Conservation (phyloP, 192 early-diverging fungal species). For the Coemansia sp. region DNA sequence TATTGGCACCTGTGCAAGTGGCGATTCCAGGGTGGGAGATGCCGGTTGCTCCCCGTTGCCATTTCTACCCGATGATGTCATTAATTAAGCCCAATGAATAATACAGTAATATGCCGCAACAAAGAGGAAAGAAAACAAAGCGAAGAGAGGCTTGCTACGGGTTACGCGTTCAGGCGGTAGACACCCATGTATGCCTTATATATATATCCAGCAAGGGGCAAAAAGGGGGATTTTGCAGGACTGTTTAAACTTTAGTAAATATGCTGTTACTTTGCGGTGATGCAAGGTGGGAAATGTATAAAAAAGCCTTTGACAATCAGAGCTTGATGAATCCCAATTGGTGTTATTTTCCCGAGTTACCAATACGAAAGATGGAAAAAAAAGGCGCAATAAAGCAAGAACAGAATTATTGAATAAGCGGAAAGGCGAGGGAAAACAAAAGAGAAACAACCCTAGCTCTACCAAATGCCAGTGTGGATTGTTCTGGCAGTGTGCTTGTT, state of each 20-base stretch:
- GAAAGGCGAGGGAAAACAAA: not conserved
- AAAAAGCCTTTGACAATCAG: not conserved
- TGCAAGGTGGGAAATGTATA: not conserved
- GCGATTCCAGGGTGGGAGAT: not conserved
- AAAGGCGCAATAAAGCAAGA: not conserved
- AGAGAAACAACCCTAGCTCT: not conserved
- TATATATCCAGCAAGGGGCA: not conserved
- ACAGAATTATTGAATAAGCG: not conserved
- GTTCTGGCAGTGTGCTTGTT: not conserved
- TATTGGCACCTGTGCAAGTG: not conserved
- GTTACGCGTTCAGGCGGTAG: not conserved
- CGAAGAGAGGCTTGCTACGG: not conserved
- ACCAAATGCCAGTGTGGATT: not conserved
- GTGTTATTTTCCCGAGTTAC: not conserved
- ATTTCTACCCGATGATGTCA: not conserved
- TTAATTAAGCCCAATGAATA: not conserved
- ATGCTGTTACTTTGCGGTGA: constrained; percentile 1
- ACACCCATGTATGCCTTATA: not conserved
- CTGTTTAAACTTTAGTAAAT: not conserved
- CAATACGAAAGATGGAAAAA: not conserved
- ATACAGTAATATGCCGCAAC: not conserved
- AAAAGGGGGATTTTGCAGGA: no score
- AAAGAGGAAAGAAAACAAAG: not conserved
- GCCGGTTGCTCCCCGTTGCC: not conserved
- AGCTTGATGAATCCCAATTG: not conserved